Base-by-base conservation (phyloP, 2,329 filamentous ascomycete species). In the Pyrenophora tritici-repentis region DNA sequence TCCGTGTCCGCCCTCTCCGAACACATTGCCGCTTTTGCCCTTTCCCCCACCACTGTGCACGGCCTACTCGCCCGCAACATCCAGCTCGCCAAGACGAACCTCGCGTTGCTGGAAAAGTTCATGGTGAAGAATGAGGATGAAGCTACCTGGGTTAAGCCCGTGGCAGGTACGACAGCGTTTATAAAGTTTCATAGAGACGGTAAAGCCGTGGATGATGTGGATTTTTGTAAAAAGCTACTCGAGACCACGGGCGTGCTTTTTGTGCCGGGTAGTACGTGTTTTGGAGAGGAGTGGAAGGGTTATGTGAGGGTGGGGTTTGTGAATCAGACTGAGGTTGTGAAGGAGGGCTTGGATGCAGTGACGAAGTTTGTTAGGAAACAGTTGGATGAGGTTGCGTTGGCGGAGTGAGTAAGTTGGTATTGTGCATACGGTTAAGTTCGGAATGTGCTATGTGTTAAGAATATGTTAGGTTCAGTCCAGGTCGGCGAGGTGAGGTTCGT, bases 1-100 rank as follows among this genome's bases (percentile, higher is more conserved):
- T 89, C 87, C 33, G 90, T 95, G 0, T 89, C 88, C n/a, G 85
- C 87, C 65, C 76, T 96, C 6, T 90, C 95, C 69, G 90, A 96
- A 68, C 82, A 83, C 42, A 79, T 96, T 9, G 91, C 90, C 2
- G 82, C 83, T 22, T 93, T 86, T 65, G 91, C 91, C 0, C 76
- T 96, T 6, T 83, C 83, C 9, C 76, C 82, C 1, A 75, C 78
- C 29, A 86, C 87, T 16, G 82, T 91, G n/a, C 79, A 87, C 56
- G 76, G 74, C 9, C 74, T 91, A 2, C 77, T 90, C 2, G 77
- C 75, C 3, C 78, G 86, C 13, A 91, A 91, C 63, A 81, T 86
- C 38, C 76, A 78, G 20, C 79, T 94, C 2, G 88, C 87, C 3
- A 86, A 82, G 60, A 83, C 76, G 1, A 94, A 94, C 66, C 67